phyloP scores from a whole-genome alignment of 1,284 basidiomycete genomes.

The Phaffia rhodozyma region DNA sequence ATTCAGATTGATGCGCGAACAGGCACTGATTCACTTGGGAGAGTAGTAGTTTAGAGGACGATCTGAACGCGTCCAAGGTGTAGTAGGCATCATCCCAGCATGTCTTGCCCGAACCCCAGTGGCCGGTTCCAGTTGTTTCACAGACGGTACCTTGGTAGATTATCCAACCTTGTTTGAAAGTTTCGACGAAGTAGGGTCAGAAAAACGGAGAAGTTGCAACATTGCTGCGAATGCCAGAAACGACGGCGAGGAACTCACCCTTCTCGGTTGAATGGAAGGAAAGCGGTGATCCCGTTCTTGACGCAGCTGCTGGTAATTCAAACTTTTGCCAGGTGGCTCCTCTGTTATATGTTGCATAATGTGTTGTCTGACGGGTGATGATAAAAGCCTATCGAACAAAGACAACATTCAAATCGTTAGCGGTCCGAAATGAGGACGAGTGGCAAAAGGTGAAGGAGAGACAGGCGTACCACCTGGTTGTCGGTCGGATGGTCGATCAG shows the following conservation, averaged over 20 bases:
- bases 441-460: not conserved
- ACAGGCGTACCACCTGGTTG: slow-evolving; percentile 51
- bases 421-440: slow-evolving; percentile 21
- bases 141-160: slow-evolving; percentile 74
- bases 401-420: not conserved
- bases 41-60: slow-evolving; percentile 48
- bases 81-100: slow-evolving; percentile 82
- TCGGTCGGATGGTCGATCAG: slow-evolving; percentile 82
- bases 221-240: too few relatives aligned
- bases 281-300: slow-evolving; percentile 52
- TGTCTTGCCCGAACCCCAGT: slow-evolving; percentile 41
- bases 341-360: slow-evolving; percentile 74
- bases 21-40: slow-evolving; percentile 61
- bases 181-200: not conserved
- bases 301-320: slow-evolving; percentile 46
- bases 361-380: slow-evolving; percentile 53
- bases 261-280: slow-evolving; percentile 74
- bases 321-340: slow-evolving; percentile 77
- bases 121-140: slow-evolving; percentile 43
- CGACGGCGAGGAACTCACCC: slow-evolving; percentile 36
- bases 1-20: slow-evolving; percentile 70
- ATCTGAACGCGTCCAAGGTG: slow-evolving; percentile 66
- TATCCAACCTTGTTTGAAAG: slow-evolving; percentile 40
- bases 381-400: slow-evolving; percentile 56
- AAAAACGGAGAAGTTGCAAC: too few relatives aligned